These are phyloP conservation scores for Paspalum notatum DNA, from an alignment of 176 grass and related monocot species.

Conservation along the genomic window DNA sequence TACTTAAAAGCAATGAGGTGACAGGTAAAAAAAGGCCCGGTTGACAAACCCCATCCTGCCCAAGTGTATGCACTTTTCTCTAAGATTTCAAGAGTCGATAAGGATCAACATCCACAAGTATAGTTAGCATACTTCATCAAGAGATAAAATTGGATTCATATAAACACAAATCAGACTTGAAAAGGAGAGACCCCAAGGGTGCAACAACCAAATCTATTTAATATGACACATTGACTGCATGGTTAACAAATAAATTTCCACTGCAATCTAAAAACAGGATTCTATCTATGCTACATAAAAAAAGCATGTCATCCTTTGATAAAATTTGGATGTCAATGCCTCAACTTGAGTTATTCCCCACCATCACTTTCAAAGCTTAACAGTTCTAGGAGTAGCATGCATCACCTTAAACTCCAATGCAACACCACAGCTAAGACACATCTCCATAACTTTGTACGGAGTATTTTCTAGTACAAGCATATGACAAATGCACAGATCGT, in stretches of 20 bases:
- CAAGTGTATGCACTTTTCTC: neutral
- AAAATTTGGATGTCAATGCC: neutral
- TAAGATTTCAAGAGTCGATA: conserved; percentile 16
- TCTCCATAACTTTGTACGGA: neutral
- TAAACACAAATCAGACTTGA: neutral
- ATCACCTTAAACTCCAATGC: neutral
- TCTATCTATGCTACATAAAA: neutral
- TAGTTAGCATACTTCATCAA: neutral
- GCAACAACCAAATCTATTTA: neutral
- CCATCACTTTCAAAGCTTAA: no score
- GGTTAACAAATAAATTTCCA: neutral
- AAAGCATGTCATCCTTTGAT: neutral
- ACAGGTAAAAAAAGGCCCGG: neutral
- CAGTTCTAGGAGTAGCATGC: neutral
- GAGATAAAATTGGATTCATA: neutral
- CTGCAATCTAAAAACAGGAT: neutral
- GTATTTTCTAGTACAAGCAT: neutral
- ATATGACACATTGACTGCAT: neutral
- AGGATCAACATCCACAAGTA: neutral
- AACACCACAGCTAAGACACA: neutral
- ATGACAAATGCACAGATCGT: neutral
- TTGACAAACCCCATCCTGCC: neutral
- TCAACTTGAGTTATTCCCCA: neutral
- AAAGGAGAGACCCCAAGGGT: neutral
- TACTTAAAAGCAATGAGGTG: neutral